Percentiles rank a stretch among this genome's conserved stretches.
phyloP scores from a whole-genome alignment of 768 basidiomycete genomes.

The Hortiboletus campestris region DNA sequence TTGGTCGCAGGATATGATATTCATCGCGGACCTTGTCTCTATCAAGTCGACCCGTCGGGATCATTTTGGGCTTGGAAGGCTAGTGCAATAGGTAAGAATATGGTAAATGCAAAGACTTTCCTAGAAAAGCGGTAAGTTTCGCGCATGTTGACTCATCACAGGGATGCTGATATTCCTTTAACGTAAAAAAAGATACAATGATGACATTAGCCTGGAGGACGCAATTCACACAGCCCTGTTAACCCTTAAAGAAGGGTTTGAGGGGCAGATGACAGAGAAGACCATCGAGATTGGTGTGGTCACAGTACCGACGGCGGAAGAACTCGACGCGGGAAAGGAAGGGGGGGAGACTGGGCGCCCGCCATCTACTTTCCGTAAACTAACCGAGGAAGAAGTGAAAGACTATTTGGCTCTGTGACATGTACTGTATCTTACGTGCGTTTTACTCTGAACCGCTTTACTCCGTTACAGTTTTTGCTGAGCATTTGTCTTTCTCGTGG shows the following conservation, averaged over 20 bases:
- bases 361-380: conserved; percentile 89
- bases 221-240: conserved; percentile 98
- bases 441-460: conserved; percentile 21
- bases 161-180: conserved; percentile 12
- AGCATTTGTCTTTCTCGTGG: conserved; percentile 15
- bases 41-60: conserved; percentile 98
- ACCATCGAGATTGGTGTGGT: conserved; percentile 99
- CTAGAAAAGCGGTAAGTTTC: conserved; percentile 88
- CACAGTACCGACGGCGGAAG: conserved; percentile 74
- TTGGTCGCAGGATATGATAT: conserved; percentile 96
- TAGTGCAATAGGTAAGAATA: conserved; percentile 99
- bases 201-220: conserved; percentile 97
- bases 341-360: conserved; percentile 66
- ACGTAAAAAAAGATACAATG: conserved; percentile 87
- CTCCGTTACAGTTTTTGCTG: conserved; percentile 11
- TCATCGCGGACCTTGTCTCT: conserved; percentile 92
- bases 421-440: conserved; percentile 33
- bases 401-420: conserved; percentile 87
- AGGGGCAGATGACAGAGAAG: conserved; percentile 99
- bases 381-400: conserved; percentile 94
- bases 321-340: conserved; percentile 60
- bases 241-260: conserved; percentile 98
- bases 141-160: conserved; percentile 23
- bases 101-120: conserved; percentile 99
- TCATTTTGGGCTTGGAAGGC: conserved; percentile 99